Evolutionary conservation across 1,284 basidiomycete species (phyloP).

Genomic region (Ustilago tritici): DNA sequence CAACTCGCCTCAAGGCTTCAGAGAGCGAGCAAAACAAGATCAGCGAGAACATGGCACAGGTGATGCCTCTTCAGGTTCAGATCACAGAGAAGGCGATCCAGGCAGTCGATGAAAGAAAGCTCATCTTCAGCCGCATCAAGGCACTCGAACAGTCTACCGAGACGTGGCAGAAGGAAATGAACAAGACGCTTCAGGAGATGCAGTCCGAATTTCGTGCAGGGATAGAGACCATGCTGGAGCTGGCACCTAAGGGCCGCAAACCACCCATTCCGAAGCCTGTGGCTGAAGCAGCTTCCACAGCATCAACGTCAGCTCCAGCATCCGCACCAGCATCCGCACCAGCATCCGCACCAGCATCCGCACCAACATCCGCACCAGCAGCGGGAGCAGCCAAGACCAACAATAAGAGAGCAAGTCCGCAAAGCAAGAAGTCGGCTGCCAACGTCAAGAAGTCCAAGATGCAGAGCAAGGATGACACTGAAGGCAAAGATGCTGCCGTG

Average conservation of each 20-base stretch:
- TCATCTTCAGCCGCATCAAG: constrained; percentile 26
- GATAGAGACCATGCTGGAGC: constrained; percentile 11
- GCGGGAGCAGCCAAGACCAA: not conserved
- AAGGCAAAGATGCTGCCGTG: not conserved
- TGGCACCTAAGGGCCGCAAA: constrained; percentile 5
- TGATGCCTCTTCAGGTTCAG: constrained; percentile 23
- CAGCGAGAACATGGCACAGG: constrained; percentile 2
- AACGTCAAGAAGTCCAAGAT: constrained; percentile 24
- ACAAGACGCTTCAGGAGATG: constrained; percentile 19
- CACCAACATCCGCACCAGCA: not conserved
- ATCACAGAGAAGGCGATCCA: constrained; percentile 19
- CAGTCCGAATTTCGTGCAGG: constrained; percentile 16
- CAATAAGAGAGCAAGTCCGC: constrained; percentile 15
- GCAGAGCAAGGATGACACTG: not conserved
- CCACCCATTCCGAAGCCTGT: not conserved
- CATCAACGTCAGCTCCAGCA: not conserved
- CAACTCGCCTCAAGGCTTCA: constrained; percentile 1
- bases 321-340: not conserved
- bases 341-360: not conserved
- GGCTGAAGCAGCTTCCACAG: not conserved
- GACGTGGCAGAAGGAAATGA: constrained; percentile 11
- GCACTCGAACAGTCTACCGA: constrained; percentile 19
- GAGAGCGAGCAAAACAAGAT: constrained; percentile 14
- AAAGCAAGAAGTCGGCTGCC: constrained; percentile 16
- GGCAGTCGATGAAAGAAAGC: constrained; percentile 20